Conservation (phyloP, 139 green algal species). For the Microglena sp. region DNA sequence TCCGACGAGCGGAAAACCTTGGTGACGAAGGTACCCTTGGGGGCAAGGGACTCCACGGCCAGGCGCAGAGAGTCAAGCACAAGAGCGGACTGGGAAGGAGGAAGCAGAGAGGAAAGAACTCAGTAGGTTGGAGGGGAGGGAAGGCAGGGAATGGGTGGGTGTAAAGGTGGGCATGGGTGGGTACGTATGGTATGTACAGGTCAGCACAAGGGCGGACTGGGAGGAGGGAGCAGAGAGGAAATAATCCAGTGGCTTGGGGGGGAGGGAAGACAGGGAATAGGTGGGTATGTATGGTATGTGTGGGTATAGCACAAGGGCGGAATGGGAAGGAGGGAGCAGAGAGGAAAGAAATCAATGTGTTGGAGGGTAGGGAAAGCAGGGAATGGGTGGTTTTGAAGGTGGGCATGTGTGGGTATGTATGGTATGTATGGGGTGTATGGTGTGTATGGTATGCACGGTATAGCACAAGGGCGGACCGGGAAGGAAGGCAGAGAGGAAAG, state of each 20-base stretch:
- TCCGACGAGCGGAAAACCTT: constrained; percentile 86
- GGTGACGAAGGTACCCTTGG: constrained; percentile 88
- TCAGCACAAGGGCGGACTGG: no score
- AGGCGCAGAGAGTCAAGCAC: constrained; percentile 88
- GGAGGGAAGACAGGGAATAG: no score
- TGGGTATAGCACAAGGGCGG: no score
- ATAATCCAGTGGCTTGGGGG: no score
- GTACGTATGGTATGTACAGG: no score
- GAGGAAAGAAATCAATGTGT: not conserved
- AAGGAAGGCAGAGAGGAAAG: constrained; percentile 5
- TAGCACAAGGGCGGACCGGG: constrained; percentile 80
- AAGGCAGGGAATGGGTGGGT: not conserved
- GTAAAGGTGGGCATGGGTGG: no score
- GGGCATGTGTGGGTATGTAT: constrained; percentile 1
- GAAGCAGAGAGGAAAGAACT: constrained; percentile 1
- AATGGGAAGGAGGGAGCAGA: not conserved
- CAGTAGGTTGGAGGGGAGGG: not conserved
- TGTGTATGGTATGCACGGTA: constrained; percentile 51
- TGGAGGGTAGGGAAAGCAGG: not conserved
- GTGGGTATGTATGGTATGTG: no score
- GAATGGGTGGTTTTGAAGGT: not conserved
- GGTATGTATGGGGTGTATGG: not conserved
- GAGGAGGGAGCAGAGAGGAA: no score
- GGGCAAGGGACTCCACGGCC: constrained; percentile 81
- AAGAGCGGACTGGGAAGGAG: constrained; percentile 61